Evolutionary conservation across 1,284 basidiomycete species (phyloP).

Genomic region (Pyrrhoderma lamaoense): DNA sequence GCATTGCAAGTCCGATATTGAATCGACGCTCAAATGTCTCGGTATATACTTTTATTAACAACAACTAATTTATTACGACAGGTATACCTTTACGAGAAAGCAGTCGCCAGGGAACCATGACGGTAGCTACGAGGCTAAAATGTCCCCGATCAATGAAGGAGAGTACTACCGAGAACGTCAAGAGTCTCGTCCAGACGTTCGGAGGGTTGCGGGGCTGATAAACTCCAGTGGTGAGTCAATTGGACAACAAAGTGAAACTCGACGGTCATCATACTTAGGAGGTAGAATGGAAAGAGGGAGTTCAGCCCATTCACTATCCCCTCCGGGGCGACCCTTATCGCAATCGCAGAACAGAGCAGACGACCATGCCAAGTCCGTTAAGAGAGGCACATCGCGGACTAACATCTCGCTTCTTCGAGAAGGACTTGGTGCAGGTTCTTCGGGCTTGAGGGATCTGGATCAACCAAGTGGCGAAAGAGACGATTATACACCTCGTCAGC

Average conservation of each 20-base stretch:
- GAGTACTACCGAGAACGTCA: background rate
- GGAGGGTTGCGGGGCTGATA: background rate
- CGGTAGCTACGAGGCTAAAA: too few relatives aligned
- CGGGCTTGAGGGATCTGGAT: background rate
- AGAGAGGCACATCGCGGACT: background rate
- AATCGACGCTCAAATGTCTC: too few relatives aligned
- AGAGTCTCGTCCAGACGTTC: background rate
- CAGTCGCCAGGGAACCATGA: too few relatives aligned
- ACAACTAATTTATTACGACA: too few relatives aligned
- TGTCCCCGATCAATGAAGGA: background rate
- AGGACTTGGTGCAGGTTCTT: background rate
- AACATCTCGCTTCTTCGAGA: background rate
- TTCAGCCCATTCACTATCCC: background rate
- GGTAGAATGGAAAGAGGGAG: background rate
- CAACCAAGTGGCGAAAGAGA: background rate
- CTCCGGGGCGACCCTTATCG: too few relatives aligned
- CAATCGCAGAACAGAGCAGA: too few relatives aligned
- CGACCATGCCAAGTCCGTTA: too few relatives aligned
- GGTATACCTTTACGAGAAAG: too few relatives aligned
- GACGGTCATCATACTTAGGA: background rate
- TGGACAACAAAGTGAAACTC: background rate
- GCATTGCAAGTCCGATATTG: too few relatives aligned
- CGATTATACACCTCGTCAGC: constrained; percentile 3
- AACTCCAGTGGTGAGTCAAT: background rate
- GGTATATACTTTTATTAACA: too few relatives aligned